Evolutionary conservation across 2,329 filamentous ascomycete genomes (phyloP), one percentile per base, ranked within the genome.

Genomic region (Teratosphaeriaceae sp.): DNA sequence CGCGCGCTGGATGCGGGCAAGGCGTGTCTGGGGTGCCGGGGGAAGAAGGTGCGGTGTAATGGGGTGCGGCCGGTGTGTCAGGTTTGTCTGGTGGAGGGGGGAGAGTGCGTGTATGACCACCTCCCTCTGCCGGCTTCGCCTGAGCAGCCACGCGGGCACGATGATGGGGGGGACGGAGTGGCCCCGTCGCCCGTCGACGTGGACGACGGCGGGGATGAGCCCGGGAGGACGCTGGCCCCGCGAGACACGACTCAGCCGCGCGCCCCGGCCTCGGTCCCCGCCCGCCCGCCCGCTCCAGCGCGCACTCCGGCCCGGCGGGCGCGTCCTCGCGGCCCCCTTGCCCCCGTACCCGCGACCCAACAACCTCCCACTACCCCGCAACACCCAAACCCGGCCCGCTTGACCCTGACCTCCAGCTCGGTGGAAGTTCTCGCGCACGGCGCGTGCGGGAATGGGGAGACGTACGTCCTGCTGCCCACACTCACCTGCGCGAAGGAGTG

Each of bases 361-460:
- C n/a, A n/a, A n/a, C n/a, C n/a, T n/a, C n/a, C n/a, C n/a, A n/a
- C n/a, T n/a, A 55, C 54, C 19, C 42, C 54, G 11, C 39, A 46
- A 5, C 47, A 53, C 29, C 38, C 23, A 51, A 48, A 23, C 53
- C 56, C 15, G 47, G 44, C 13, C 49, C 49, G 16, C 50, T 62
- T 9, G 49, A 53, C 7, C 39, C n/a, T 61, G 3, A 47, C 54
- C n/a, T 53, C 50, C 43, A 57, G 52, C 7, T 43, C 50, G 4
- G 57, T 62, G 6, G 57, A 61, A 38, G 45, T 56, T 11, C 54
- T 62, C 2, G 59, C 59, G 0, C 51, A 52, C 27, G 53, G 51
- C 2, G 53, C 54, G 5, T 60, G 57, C 26, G 59, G 58, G 12
- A 61, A 49, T 34, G 56, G 57, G 19, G 57, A 60, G 13, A 52